These are phyloP conservation scores for Cotoneaster glaucophyllus DNA, from an alignment of 306 rosid species.

Conservation along the genomic window DNA sequence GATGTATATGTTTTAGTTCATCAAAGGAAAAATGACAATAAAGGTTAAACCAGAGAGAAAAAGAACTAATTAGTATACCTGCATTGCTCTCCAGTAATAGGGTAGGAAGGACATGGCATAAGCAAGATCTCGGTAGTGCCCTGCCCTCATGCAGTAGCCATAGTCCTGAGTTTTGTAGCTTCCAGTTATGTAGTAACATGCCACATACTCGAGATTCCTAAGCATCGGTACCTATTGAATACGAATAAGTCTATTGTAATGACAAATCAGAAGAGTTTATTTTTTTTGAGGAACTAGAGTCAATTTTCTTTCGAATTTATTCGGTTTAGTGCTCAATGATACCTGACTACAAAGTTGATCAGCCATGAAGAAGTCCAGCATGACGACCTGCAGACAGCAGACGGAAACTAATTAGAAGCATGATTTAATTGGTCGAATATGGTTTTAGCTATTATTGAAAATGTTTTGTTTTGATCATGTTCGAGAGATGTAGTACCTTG, in stretches of 20 bases:
- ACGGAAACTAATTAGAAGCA: constrained; percentile 6
- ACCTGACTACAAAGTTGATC: constrained; percentile 99
- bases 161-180: constrained; percentile 93
- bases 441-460: neutral
- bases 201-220: constrained; percentile 75
- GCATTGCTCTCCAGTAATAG: constrained; percentile 99
- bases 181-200: constrained; percentile 90
- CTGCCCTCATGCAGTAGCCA: constrained; percentile 71
- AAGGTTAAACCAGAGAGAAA: neutral
- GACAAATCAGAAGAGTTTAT: neutral
- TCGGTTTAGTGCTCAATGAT: neutral
- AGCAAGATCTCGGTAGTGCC: constrained; percentile 72
- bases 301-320: neutral
- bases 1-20: neutral
- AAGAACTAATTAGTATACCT: constrained; percentile 34
- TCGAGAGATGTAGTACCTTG: constrained; percentile 45
- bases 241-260: neutral
- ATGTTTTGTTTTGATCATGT: neutral
- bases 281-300: neutral
- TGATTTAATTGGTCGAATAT: neutral
- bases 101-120: constrained; percentile 94
- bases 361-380: constrained; percentile 99
- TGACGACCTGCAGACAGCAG: constrained; percentile 62
- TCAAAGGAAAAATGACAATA: neutral
- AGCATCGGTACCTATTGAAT: constrained; percentile 76